These are phyloP conservation scores for Macaranga tanarius DNA, from an alignment of 441 rosid genomes.

Conservation along the genomic window DNA sequence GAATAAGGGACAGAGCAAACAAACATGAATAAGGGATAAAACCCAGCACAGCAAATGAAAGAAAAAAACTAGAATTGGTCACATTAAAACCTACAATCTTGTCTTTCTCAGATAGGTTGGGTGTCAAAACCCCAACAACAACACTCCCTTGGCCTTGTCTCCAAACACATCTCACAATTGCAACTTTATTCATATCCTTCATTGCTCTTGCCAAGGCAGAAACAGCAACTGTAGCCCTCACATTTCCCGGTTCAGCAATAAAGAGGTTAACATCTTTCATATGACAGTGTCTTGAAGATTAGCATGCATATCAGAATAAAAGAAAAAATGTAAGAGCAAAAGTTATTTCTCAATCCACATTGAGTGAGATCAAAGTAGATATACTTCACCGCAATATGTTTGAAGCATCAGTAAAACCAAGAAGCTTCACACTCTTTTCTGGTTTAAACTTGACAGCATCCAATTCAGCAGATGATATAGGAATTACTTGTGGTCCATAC, in stretches of 20 bases:
- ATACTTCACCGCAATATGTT: slow-evolving; percentile 57
- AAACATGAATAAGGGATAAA: slow-evolving; percentile 22
- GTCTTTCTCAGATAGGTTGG: slow-evolving; percentile 65
- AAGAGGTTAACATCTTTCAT: slow-evolving; percentile 87
- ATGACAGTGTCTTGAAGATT: slow-evolving; percentile 68
- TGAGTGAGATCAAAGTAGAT: slow-evolving; percentile 14
- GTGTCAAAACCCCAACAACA: slow-evolving; percentile 77
- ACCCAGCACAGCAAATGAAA: slow-evolving; percentile 19
- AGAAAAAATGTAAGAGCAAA: slow-evolving; percentile 18
- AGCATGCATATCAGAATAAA: slow-evolving; percentile 26
- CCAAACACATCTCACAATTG: slow-evolving; percentile 95
- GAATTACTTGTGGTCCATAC: slow-evolving; percentile 95
- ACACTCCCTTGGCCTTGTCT: slow-evolving; percentile 77
- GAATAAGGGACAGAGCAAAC: slow-evolving; percentile 19
- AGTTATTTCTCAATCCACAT: slow-evolving; percentile 12
- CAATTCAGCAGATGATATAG: slow-evolving; percentile 69
- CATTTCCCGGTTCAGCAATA: slow-evolving; percentile 78
- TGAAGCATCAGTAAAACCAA: slow-evolving; percentile 80
- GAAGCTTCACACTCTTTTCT: slow-evolving; percentile 83
- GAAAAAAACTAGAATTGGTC: slow-evolving; percentile 11
- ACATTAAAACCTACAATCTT: slow-evolving; percentile 51
- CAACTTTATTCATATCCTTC: slow-evolving; percentile 75
- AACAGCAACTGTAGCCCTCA: slow-evolving; percentile 57
- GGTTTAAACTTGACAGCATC: slow-evolving; percentile 83
- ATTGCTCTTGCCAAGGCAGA: slow-evolving; percentile 94